Evolutionary conservation across 306 rosid species (phyloP).

Genomic region (Gleditsia sinensis): DNA sequence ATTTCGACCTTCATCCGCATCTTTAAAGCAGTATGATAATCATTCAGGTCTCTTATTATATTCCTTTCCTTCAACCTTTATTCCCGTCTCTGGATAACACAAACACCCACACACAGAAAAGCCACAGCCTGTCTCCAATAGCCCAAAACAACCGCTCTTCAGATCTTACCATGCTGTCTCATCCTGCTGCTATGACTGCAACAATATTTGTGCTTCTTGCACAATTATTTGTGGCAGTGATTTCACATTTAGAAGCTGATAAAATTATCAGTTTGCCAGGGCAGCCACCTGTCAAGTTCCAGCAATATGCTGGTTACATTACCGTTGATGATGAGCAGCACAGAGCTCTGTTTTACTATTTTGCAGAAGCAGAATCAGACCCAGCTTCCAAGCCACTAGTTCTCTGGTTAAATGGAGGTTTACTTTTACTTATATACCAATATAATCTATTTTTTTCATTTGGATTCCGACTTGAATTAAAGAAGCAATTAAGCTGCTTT

Average conservation of each 20-base stretch:
- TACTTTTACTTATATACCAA: background rate
- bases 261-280: slow-evolving; percentile 64
- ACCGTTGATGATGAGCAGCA: slow-evolving; percentile 59
- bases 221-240: slow-evolving; percentile 33
- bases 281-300: slow-evolving; percentile 75
- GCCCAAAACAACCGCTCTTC: background rate
- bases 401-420: slow-evolving; percentile 87
- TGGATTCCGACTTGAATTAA: too few relatives aligned
- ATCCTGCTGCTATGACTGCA: slow-evolving; percentile 40
- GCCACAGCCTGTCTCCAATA: background rate
- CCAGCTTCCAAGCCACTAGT: slow-evolving; percentile 89
- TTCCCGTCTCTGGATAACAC: background rate
- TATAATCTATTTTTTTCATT: too few relatives aligned
- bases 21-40: background rate
- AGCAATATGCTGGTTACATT: slow-evolving; percentile 80
- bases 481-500: slow-evolving; percentile 1
- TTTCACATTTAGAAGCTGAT: slow-evolving; percentile 45
- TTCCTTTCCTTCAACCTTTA: slow-evolving; percentile 17
- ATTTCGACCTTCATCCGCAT: slow-evolving; percentile 7
- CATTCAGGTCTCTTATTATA: background rate
- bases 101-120: too few relatives aligned
- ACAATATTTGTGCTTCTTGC: slow-evolving; percentile 23
- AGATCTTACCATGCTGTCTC: slow-evolving; percentile 42
- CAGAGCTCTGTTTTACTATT: slow-evolving; percentile 77
- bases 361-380: slow-evolving; percentile 72